These are phyloP conservation scores for Wilhelminamyces savonicus DNA, from an alignment of 805 yeast species.

Conservation along the genomic window DNA sequence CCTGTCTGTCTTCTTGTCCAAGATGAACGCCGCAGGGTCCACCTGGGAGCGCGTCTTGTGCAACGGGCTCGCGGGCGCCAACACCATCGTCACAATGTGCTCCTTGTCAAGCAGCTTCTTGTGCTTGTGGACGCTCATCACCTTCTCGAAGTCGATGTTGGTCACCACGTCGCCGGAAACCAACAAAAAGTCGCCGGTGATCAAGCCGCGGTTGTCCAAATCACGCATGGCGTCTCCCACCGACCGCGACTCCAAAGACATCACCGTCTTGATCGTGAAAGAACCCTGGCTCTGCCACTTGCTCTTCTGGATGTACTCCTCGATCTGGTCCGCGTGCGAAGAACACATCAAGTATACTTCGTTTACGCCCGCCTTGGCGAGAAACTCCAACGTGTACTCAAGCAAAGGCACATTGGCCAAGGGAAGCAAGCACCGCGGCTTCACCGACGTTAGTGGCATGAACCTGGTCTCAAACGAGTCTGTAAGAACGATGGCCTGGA, in stretches of 20 bases:
- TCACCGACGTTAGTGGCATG: conserved; percentile 81
- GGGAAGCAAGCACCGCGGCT: conserved; percentile 88
- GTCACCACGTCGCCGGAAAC: conserved; percentile 96
- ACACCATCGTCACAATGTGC: conserved; percentile 90
- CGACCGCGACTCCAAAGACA: conserved; percentile 80
- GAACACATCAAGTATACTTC: conserved; percentile 90
- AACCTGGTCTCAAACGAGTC: conserved; percentile 91
- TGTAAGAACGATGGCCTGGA: conserved; percentile 91
- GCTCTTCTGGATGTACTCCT: conserved; percentile 67
- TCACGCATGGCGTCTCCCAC: conserved; percentile 98
- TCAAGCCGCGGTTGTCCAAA: conserved; percentile 82
- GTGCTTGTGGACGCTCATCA: conserved; percentile 65
- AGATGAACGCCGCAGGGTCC: conserved; percentile 79
- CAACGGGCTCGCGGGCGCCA: conserved; percentile 74
- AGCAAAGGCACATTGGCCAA: conserved; percentile 89
- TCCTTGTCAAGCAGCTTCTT: conserved; percentile 76
- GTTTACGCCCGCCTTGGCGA: conserved; percentile 83
- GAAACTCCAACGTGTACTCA: conserved; percentile 90
- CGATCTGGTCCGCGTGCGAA: conserved; percentile 84
- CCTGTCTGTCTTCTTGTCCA: conserved; percentile 67
- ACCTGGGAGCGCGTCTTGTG: conserved; percentile 79
- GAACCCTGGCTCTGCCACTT: conserved; percentile 66
- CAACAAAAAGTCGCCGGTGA: conserved; percentile 82
- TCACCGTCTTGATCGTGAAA: conserved; percentile 69
- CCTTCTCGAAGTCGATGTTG: conserved; percentile 73